Evolutionary conservation across 306 rosid species (phyloP).

Genomic region (Cicer judaicum): DNA sequence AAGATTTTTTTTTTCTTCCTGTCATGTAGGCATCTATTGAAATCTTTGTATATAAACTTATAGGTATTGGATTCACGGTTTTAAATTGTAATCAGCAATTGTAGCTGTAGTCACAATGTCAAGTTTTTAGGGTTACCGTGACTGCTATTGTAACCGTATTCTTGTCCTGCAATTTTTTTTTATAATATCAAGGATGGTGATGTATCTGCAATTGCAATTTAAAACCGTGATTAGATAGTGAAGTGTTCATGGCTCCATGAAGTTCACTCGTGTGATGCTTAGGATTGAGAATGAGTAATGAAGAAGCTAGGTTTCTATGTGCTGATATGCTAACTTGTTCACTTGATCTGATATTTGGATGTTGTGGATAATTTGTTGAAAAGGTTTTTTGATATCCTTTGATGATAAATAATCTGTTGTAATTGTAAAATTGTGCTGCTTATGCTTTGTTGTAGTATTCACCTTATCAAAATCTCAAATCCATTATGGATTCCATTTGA

Average conservation of each 20-base stretch:
- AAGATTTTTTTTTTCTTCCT: too few relatives aligned
- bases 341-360: not conserved
- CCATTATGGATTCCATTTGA: too few relatives aligned
- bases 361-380: not conserved
- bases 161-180: not conserved
- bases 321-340: not conserved
- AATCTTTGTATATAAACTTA: not conserved
- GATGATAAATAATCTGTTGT: not conserved
- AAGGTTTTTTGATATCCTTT: not conserved
- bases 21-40: not conserved
- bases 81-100: not conserved
- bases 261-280: conserved; percentile 9
- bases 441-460: conserved; percentile 1
- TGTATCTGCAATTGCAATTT: not conserved
- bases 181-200: not conserved
- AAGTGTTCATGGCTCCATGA: not conserved
- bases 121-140: not conserved
- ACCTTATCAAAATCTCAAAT: too few relatives aligned
- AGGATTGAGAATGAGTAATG: not conserved
- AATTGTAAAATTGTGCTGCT: not conserved
- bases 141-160: not conserved
- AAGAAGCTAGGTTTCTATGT: too few relatives aligned
- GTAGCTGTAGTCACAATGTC: not conserved
- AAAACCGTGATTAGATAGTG: not conserved
- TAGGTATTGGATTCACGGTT: not conserved